Evolutionary conservation across 208 protist genomes (phyloP).

Genomic region (Acanthamoeba polyphaga): DNA sequence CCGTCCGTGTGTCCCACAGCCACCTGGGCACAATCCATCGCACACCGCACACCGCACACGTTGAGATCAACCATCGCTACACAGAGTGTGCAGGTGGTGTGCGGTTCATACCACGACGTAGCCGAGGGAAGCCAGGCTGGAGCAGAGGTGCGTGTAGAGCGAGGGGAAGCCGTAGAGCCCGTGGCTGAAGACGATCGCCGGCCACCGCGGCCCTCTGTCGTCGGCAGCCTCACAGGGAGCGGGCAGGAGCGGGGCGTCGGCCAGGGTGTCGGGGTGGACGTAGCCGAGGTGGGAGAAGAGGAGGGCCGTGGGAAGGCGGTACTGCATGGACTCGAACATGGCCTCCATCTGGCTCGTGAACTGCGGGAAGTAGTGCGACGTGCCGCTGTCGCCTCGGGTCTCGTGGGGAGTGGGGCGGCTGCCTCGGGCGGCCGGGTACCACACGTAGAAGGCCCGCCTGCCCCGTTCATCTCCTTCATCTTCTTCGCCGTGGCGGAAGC

Average conservation of each 20-base stretch:
- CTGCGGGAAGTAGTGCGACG: constrained; percentile 29
- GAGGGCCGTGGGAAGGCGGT: constrained; percentile 27
- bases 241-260: constrained; percentile 26
- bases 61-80: too few species aligned
- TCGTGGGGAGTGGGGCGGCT: not conserved
- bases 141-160: constrained; percentile 56
- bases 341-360: constrained; percentile 44
- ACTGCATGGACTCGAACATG: constrained; percentile 62
- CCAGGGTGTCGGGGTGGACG: not conserved
- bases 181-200: constrained; percentile 47
- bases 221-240: not conserved
- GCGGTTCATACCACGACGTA: constrained; percentile 42
- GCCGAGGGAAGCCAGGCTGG: constrained; percentile 11
- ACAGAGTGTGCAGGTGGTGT: too few species aligned
- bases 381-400: not conserved
- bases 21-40: not conserved
- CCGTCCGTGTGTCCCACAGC: constrained; percentile 64
- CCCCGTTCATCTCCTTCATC: not conserved
- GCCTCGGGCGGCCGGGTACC: not conserved
- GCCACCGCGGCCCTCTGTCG: not conserved
- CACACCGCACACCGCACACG: not conserved
- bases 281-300: constrained; percentile 51
- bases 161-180: constrained; percentile 61
- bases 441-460: constrained; percentile 14
- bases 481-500: constrained; percentile 29